Conservation (phyloP, 805 yeast species). For the Candida boleticola region DNA sequence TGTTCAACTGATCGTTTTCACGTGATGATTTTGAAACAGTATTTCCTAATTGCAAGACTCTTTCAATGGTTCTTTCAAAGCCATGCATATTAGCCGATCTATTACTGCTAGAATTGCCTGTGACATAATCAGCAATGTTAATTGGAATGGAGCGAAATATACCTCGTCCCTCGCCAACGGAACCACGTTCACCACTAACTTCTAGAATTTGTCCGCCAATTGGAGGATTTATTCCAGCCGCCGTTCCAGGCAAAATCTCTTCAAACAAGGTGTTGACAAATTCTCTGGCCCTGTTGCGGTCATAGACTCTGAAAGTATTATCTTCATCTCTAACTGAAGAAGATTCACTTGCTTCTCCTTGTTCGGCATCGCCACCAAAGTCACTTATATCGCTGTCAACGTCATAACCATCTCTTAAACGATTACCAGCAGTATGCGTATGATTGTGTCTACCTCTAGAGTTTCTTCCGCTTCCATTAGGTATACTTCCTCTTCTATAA, state of each 20-base stretch:
- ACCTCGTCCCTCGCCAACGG: too few species aligned
- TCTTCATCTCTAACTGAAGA: not conserved
- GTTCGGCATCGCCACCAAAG: constrained; percentile 21
- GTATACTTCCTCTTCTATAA: not conserved
- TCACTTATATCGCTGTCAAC: constrained; percentile 18
- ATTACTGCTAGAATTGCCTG: not conserved
- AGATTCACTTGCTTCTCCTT: constrained; percentile 10
- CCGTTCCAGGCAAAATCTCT: constrained; percentile 15
- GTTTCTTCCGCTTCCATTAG: constrained; percentile 4
- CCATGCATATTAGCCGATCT: constrained; percentile 11
- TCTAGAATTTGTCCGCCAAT: constrained; percentile 8
- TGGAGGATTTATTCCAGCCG: constrained; percentile 7
- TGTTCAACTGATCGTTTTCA: constrained; percentile 16
- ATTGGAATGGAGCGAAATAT: constrained; percentile 19
- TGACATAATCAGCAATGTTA: constrained; percentile 13
- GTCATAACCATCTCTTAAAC: constrained; percentile 12
- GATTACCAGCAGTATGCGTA: too few species aligned
- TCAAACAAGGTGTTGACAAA: constrained; percentile 25
- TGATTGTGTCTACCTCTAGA: constrained; percentile 1
- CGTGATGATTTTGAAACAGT: constrained; percentile 5
- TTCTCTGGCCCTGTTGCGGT: constrained; percentile 18
- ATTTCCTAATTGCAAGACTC: constrained; percentile 14
- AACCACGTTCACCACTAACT: constrained; percentile 11
- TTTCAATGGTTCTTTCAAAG: constrained; percentile 25
- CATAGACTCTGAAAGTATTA: not conserved